Evolutionary conservation across 345 rosid genomes (phyloP), one percentile per base, ranked within the genome.

Genomic region (Camelina sativa): DNA sequence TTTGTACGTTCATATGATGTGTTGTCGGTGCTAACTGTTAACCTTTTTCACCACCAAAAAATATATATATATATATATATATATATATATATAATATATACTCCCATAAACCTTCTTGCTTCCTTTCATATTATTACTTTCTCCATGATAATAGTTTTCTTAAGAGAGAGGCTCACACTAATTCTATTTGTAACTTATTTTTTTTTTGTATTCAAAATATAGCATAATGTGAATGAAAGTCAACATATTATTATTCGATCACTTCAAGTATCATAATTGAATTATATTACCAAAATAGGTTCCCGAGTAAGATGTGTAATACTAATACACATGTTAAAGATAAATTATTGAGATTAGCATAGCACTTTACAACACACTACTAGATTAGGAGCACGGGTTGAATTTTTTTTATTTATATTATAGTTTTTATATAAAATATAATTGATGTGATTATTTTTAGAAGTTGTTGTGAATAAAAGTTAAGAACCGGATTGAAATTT

Each of bases 1-100:
- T 20, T 20, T 13, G 74, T 75, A 75, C 68, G 55, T 40, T 75
- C 68, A 47, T 60, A 41, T 41, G 52, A 68, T 75, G 37, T 75
- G 69, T 60, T 60, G 74, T 75, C 74, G 74, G 79, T 68, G 30
- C 3, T 28, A 3, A 25, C 28, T 25, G 43, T 67, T 67, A 3
- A 30, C 68, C 17, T 41, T 41, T 65, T 58, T 60, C 44, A 57
- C 67, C 61, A 48, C 71, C 4, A 6, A 1, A 34, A 34, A 32
- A 32, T 32, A 17, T 17, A 32, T 32, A 5, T 6, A 5, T 32
- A 2, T 23, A 32, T 30, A 32, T 11, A 64, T 23, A 23, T 32
- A 5, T 6, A 5, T 32, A 2, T 23, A 32, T 30, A 32, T 11
- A 64, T 23, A 23, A 17, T 25, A 25, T 25, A 2, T 25, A 25